Base-by-base conservation (phyloP, 1,139 yeast genomes). In the Tardiomyces blankii region DNA sequence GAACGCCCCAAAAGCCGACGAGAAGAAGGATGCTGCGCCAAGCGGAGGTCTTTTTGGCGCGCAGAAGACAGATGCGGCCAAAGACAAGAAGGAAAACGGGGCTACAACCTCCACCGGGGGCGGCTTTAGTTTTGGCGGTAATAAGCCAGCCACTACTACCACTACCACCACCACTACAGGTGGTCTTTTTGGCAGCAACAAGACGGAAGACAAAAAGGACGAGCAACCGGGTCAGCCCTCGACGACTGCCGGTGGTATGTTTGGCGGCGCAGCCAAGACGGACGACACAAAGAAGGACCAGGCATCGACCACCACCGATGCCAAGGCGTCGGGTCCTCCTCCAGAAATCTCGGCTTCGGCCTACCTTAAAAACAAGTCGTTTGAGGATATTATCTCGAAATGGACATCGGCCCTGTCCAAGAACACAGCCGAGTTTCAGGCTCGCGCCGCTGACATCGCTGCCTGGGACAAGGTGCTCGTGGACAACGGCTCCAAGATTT, bases 351-450 rank as follows among this genome's bases (percentile, higher is more conserved):
- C 53, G 43, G 67, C 64, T 44, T 84, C 88, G 25, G 77, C 87
- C 2, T 82, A 95, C 9, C 74, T 93, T 44, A 88, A 85, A 56
- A 91, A 91, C 66, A 87, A 87, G 61, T 87, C 96, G 1, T 71
- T 93, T 61, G 98, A 91, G 58, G 98, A 91, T 61, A 74, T 91
- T 52, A 84, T 93, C 44, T 77, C 88, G 30, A 88, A 84, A 64
- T 93, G 98, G 99, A 84, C 96, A 1, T 78, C 79, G 48, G 95
- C 93, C 55, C 68, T 91, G 50, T 73, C 89, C 3, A 73, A 77
- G 19, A 80, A 94, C 0, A 77, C 91, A 1, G 72, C 73, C 27
- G 80, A 85, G 35, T 91, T 89, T 65, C 82, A 82, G 50, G 65
- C 73, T n/a, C 93, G 85, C 59, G 82, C 95, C 18, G 67, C 72